Base-by-base conservation (phyloP, 768 basidiomycete genomes). In the Lactarius akahatsu region DNA sequence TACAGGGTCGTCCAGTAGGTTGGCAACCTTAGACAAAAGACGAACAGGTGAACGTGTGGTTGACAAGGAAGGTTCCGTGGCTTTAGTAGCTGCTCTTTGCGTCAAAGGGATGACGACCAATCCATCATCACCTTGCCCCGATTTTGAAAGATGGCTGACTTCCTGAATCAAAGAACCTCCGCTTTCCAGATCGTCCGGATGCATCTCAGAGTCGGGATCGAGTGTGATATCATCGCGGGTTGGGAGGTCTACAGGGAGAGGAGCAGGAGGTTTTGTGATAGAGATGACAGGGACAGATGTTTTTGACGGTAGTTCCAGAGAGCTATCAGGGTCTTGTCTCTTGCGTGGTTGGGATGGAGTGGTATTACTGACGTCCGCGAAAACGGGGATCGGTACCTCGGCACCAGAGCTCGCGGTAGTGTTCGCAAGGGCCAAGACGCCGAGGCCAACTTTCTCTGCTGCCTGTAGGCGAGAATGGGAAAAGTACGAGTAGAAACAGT, bases 221-320 rank as follows among this genome's bases (percentile, higher is more conserved):
- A 28, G 55, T 7, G 79, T 76, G 43, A 90, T 86, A 71, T 89
- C 88, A 43, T 79, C 81, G 30, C 80, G 78, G 20, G 85, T 89
- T 1, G 91, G 91, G 23, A 93, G 78, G 61, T 82, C 81, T 15
- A 93, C 84, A 56, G 91, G 91, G 61, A 80, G 75, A 16, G 91
- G 91, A 0, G 83, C 85, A 2, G 91, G 90, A 10, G 87, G 82
- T 77, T 86, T 91, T 38, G 88, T 86, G 64, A 90, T 77, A 26
- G 86, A 83, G 62, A 88, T 86, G 16, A 78, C 80, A 30, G 88
- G 87, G 61, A 86, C 62, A 64, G 76, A 57, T 26, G 68, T 61
- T 26, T 74, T 69, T 38, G 68, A 56, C 18, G 62, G 58, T 26
- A 59, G 62, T 45, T 61, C 69, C 30, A 67, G 67, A 38, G 71